phyloP scores from a whole-genome alignment of 306 rosid genomes.

The Argentina anserina region DNA sequence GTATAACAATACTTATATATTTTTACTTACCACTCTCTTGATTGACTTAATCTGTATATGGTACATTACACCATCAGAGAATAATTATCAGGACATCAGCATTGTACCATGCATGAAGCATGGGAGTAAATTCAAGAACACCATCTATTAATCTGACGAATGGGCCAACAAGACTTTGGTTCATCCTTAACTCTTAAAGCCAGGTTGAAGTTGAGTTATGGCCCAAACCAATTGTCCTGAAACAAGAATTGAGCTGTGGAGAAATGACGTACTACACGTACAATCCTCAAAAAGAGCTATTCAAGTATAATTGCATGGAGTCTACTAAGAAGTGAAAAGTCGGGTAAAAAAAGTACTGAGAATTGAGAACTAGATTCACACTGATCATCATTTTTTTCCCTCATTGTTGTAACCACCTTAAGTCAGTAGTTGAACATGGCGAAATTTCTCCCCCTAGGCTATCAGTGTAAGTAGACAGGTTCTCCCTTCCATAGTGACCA shows the following conservation, averaged over 20 bases:
- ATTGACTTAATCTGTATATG: background rate
- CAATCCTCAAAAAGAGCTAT: too few relatives aligned
- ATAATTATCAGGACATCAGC: too few relatives aligned
- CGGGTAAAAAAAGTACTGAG: background rate
- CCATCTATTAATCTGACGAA: too few relatives aligned
- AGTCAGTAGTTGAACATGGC: conserved; percentile 32
- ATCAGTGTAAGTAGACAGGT: conserved; percentile 18
- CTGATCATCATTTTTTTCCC: background rate
- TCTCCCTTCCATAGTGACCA: conserved; percentile 26
- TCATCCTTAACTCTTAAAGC: too few relatives aligned
- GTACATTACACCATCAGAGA: background rate
- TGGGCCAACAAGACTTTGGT: too few relatives aligned
- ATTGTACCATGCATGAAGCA: too few relatives aligned
- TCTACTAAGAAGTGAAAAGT: too few relatives aligned
- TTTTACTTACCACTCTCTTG: background rate
- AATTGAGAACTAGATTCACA: background rate
- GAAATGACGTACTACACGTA: too few relatives aligned
- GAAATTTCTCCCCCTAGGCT: conserved; percentile 29
- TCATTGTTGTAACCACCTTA: conserved; percentile 20
- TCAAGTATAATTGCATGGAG: background rate
- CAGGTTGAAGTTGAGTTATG: background rate
- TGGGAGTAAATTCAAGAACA: too few relatives aligned
- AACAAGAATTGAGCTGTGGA: background rate
- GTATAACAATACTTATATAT: too few relatives aligned
- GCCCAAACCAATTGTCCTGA: background rate